Conservation (phyloP, 2,329 filamentous ascomycete species). For the Cephalotrichum gorgonifer region DNA sequence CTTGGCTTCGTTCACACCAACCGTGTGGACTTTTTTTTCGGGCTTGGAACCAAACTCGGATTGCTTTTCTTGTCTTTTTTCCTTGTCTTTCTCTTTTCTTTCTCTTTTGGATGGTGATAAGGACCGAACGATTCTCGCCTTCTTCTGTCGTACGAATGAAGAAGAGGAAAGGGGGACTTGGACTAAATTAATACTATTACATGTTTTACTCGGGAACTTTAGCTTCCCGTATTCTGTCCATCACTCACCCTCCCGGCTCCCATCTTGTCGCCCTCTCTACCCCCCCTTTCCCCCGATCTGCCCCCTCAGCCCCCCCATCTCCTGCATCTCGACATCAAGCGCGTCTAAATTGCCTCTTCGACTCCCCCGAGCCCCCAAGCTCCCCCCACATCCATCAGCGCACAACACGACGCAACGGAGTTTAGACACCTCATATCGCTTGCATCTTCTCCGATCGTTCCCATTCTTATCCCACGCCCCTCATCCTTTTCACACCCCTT, state of each 20-base stretch:
- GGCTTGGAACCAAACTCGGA: no score
- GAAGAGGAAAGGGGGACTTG: no score
- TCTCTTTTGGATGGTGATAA: neutral
- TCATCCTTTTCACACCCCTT: neutral
- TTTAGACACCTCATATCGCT: no score
- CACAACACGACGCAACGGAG: no score
- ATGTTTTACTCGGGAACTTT: neutral
- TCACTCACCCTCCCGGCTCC: neutral
- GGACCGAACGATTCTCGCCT: neutral
- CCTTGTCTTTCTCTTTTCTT: neutral
- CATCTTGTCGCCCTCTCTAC: no score
- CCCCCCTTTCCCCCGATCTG: no score
- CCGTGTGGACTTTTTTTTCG: no score
- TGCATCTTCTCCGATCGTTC: neutral
- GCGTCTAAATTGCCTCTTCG: neutral
- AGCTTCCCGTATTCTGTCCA: neutral
- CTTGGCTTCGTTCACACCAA: no score
- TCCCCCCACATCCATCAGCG: neutral
- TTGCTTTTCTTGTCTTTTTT: no score
- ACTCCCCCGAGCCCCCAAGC: neutral
- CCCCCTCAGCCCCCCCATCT: no score
- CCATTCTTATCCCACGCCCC: neutral
- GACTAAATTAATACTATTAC: neutral
- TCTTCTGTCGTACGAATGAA: neutral
- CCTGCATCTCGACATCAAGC: neutral